These are phyloP conservation scores for Sapria himalayana DNA, from an alignment of 345 rosid species.

Conservation along the genomic window DNA sequence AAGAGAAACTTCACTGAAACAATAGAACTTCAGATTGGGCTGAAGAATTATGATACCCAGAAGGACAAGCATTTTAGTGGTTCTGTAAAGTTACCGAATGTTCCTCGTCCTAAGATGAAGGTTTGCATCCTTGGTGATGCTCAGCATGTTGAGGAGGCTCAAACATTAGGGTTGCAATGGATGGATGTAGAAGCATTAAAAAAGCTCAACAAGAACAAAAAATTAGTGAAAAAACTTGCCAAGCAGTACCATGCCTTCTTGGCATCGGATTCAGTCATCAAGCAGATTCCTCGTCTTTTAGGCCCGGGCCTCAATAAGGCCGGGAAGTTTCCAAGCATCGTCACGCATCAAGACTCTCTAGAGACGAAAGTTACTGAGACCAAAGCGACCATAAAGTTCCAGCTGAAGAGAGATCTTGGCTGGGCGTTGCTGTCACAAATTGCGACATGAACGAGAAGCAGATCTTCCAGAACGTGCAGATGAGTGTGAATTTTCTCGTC, in stretches of 20 bases:
- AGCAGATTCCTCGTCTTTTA: slow-evolving; percentile 28
- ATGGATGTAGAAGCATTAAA: slow-evolving; percentile 26
- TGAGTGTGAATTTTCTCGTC: slow-evolving; percentile 60
- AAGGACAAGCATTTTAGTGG: slow-evolving; percentile 56
- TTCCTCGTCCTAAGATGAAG: slow-evolving; percentile 48
- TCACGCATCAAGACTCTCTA: slow-evolving; percentile 50
- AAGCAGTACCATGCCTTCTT: slow-evolving; percentile 29
- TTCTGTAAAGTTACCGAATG: slow-evolving; percentile 41
- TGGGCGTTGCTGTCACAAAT: slow-evolving; percentile 72
- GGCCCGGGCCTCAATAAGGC: slow-evolving; percentile 32
- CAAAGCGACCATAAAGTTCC: slow-evolving; percentile 63
- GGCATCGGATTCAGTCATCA: slow-evolving; percentile 27
- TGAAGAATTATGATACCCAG: slow-evolving; percentile 68
- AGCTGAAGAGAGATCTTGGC: slow-evolving; percentile 62
- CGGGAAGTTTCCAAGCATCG: slow-evolving; percentile 50
- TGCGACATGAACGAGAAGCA: slow-evolving; percentile 59
- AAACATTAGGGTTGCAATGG: slow-evolving; percentile 26
- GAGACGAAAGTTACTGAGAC: slow-evolving; percentile 63
- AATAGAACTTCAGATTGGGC: slow-evolving; percentile 58
- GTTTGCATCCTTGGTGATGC: slow-evolving; percentile 65
- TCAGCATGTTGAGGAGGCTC: slow-evolving; percentile 51
- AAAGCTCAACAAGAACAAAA: slow-evolving; percentile 27
- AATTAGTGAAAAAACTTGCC: slow-evolving; percentile 22
- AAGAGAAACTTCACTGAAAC: slow-evolving; percentile 51
- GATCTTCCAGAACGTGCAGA: slow-evolving; percentile 65